A percentile compares a stretch with the other conserved stretches of the same genome.
Evolutionary conservation across 306 rosid species (phyloP).

Genomic region (Potentilla sterilis): DNA sequence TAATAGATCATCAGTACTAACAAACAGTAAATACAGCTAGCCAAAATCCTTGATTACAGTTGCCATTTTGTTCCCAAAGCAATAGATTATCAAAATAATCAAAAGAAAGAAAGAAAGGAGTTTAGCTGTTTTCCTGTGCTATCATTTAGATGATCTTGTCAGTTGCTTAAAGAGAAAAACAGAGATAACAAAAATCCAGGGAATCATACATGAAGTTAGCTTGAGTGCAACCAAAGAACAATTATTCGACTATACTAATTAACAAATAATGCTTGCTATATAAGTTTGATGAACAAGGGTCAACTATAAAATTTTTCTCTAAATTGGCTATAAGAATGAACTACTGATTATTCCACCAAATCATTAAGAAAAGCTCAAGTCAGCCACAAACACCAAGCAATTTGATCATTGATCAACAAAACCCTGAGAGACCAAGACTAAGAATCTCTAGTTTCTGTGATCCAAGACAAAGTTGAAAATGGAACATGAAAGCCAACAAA

Average conservation of each 20-base stretch:
- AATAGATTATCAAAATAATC: not conserved
- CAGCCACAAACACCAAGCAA: constrained; percentile 1
- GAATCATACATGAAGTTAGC: not conserved
- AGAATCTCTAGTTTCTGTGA: not conserved
- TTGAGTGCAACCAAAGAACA: no score
- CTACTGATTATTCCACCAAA: no score
- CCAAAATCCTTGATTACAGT: not conserved
- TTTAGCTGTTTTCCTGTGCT: not conserved
- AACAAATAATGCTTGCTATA: not conserved
- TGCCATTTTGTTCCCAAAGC: not conserved
- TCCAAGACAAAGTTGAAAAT: not conserved
- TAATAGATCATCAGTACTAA: not conserved
- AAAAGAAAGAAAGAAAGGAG: not conserved
- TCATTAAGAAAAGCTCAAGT: not conserved
- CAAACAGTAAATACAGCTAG: no score
- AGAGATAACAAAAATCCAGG: not conserved
- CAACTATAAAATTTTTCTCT: not conserved
- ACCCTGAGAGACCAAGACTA: not conserved
- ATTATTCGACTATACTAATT: not conserved
- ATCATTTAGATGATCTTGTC: not conserved
- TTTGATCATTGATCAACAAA: not conserved
- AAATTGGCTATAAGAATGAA: not conserved
- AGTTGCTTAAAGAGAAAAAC: not conserved
- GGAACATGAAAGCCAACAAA: not conserved
- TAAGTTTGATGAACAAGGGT: not conserved